phyloP scores from a whole-genome alignment of 208 protist species.

The Leishmania braziliensis region DNA sequence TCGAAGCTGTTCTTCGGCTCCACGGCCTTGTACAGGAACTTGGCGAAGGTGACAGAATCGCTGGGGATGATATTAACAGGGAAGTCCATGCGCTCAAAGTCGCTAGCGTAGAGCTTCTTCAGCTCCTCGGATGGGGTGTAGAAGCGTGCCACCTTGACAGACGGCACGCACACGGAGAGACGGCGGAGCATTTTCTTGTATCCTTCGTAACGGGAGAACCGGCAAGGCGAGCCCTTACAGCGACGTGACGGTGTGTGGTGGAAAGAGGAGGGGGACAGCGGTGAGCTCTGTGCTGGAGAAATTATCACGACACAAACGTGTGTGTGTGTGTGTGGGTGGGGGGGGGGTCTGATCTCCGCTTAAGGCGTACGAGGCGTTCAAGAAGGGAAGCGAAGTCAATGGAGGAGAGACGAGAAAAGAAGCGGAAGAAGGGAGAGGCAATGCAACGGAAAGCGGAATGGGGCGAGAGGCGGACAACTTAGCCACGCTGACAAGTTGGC shows the following conservation, averaged over 20 bases:
- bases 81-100: conserved; percentile 83
- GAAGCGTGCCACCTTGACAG: conserved; percentile 57
- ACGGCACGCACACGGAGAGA: conserved; percentile 45
- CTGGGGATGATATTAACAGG: conserved; percentile 85
- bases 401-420: not conserved
- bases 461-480: not conserved
- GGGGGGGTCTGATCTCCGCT: not conserved
- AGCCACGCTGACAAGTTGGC: not conserved
- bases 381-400: too few relatives aligned
- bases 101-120: conserved; percentile 89
- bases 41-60: conserved; percentile 89
- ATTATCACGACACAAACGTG: not conserved
- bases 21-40: conserved; percentile 89
- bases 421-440: too few relatives aligned
- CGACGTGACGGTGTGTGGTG: not conserved
- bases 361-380: not conserved
- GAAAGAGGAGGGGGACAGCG: not conserved
- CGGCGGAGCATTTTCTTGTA: conserved; percentile 74
- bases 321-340: not conserved
- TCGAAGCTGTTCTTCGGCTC: conserved; percentile 76
- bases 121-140: conserved; percentile 88
- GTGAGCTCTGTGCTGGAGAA: not conserved
- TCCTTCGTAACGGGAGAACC: not conserved
- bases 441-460: not conserved
- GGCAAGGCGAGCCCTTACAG: not conserved